phyloP scores from a whole-genome alignment of 768 basidiomycete species.

The Fistulinella prunicolor region DNA sequence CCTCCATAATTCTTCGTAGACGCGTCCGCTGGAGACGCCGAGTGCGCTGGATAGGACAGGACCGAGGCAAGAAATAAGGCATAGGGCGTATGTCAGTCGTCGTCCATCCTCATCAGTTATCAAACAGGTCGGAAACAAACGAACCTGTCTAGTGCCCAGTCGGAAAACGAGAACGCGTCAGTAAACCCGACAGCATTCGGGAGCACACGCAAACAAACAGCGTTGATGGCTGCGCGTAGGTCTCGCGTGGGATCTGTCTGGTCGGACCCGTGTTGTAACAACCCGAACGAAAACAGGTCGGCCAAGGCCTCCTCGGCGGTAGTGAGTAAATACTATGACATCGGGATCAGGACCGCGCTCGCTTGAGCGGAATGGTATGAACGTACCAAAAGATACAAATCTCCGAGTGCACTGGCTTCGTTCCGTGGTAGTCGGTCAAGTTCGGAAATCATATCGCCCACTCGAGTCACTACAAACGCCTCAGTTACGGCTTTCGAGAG shows the following conservation, averaged over 20 bases:
- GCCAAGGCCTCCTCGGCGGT: constrained; percentile 52
- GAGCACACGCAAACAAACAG: constrained; percentile 49
- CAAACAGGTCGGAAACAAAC: not conserved
- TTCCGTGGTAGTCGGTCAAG: constrained; percentile 21
- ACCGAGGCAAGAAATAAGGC: too few relatives aligned
- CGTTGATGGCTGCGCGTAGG: constrained; percentile 49
- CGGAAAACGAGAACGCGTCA: constrained; percentile 72
- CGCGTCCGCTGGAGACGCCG: constrained; percentile 60
- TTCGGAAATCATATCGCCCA: constrained; percentile 45
- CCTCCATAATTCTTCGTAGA: constrained; percentile 66
- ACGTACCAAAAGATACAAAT: constrained; percentile 29
- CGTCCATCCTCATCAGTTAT: too few relatives aligned
- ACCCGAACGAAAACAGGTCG: constrained; percentile 56
- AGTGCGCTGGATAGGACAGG: constrained; percentile 45
- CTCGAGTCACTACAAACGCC: constrained; percentile 59
- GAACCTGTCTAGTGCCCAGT: constrained; percentile 72
- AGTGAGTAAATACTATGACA: constrained; percentile 57
- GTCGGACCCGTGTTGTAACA: constrained; percentile 32
- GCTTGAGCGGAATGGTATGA: not conserved
- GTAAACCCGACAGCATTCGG: constrained; percentile 66
- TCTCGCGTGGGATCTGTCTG: constrained; percentile 42
- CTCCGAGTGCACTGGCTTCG: constrained; percentile 20
- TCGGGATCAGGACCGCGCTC: not conserved
- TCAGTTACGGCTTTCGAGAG: constrained; percentile 65
- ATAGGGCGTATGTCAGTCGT: too few relatives aligned